Base-by-base conservation (phyloP, 805 yeast genomes). In the Hanseniaspora hatyaiensis region DNA sequence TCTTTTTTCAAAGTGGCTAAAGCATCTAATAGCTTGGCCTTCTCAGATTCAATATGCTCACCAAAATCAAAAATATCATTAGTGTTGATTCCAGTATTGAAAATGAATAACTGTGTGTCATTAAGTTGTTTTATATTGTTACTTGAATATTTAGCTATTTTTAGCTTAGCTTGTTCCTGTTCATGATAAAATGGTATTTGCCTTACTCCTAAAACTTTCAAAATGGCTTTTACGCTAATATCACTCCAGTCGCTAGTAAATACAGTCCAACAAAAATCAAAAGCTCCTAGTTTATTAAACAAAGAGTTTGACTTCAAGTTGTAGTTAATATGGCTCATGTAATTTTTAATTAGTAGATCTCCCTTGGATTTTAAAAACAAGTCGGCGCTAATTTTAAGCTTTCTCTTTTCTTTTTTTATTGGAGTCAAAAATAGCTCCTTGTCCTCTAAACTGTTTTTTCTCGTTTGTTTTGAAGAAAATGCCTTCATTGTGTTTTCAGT, bases 41-140 rank as follows among this genome's bases (percentile, higher is more conserved):
- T 51, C 49, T 55, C 66, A 60, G 59, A 55, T 18, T 61, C 65
- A 28, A 63, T 48, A 36, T 30, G 34, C 6, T 31, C 42, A 3
- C 31, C 32, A 18, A 45, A 22, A 43, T 63, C 67, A 45, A 62
- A 61, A 13, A 63, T 62, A 38, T 58, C 53, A 2, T 54, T 42
- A 20, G 56, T 58, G 3, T 66, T 63, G 4, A 63, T 63, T 24
- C 67, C 67, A n/a, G 69, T 59, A 49, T 66, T 68, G 50, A 66
- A 67, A 2, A 68, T 57, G 13, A 68, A 47, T 2, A 66, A 26
- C 42, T 65, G 67, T 0, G 62, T 54, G 47, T 64, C 54, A 9
- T 54, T 55, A 33, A 50, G 3, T 66, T 52, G 9, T 2, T 51
- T 49, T 29, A 65, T 24, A 0, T 47, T 34, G 1, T 56, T 15